Evolutionary conservation across 2,329 filamentous ascomycete genomes (phyloP), one percentile per base, ranked within the genome.

Genomic region (Teratosphaeria epicoccoides): DNA sequence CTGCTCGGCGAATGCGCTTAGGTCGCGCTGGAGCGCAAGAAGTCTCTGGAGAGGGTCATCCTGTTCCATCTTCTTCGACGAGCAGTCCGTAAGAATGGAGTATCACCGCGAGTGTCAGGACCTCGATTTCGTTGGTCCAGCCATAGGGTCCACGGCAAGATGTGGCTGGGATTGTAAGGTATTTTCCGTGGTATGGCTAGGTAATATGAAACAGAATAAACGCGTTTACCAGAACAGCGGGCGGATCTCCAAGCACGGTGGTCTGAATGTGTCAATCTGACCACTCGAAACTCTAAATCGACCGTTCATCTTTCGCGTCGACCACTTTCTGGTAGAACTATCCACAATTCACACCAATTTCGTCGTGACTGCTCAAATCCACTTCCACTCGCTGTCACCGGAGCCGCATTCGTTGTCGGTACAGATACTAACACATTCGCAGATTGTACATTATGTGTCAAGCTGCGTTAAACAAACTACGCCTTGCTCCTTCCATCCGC

Each of bases 1-100:
- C 52, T 82, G 80, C 63, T 93, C 84, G 57, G 81, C 80, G 61
- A 93, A 77, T 52, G 85, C 83, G 60, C 85, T 75, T 56, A 98
- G 81, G 72, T 95, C 89, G 68, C 86, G 82, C 70, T 95, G 87
- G 62, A 98, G 82, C 69, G 82, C 83, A 73, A 90, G 83, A 63
- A 97, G 81, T 70, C 83, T 81, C 65, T 84, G 84, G 65, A 94
- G 77, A 65, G 79, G 81, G 67, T 83, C 83, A 66, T 81, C 74
- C 65, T 85, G 83, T 68, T 84, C 82, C 88, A 93, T 91, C 59
- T 64, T 52, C 14, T n/a, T 20, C n/a, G 33, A 40, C 2, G 14
- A 2, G 9, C 2, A 7, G n/a, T 40, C 17, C 1, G 5, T 14
- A 7, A 17, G 33, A 4, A 17, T 17, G 17, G 28, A 40, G n/a